Evolutionary conservation across 1,284 basidiomycete species (phyloP).

Genomic region (Abortiporus biennis): DNA sequence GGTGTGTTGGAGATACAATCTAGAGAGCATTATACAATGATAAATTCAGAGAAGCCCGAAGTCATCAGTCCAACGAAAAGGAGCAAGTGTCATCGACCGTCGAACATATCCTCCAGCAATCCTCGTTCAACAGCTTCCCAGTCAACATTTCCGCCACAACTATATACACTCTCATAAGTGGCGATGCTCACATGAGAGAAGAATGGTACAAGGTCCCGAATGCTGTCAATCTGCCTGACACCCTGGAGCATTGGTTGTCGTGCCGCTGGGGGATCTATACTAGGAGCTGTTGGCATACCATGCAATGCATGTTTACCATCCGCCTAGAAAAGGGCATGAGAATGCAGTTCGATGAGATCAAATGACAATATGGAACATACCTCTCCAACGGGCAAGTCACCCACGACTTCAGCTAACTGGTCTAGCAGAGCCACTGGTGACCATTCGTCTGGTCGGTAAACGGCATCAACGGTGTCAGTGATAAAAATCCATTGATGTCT

Average conservation of each 20-base stretch:
- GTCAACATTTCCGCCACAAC: constrained; percentile 72
- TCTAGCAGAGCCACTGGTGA: constrained; percentile 87
- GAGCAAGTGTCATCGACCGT: constrained; percentile 59
- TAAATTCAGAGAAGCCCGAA: too few relatives aligned
- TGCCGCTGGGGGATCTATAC: constrained; percentile 32
- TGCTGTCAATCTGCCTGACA: constrained; percentile 70
- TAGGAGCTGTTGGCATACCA: constrained; percentile 15
- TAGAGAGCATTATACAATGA: too few relatives aligned
- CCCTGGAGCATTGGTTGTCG: constrained; percentile 69
- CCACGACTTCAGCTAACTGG: constrained; percentile 78
- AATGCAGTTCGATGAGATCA: not conserved
- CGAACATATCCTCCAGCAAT: constrained; percentile 84
- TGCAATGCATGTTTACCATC: constrained; percentile 9
- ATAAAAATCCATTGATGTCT: constrained; percentile 99
- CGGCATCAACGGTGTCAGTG: constrained; percentile 94
- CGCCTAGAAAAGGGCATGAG: constrained; percentile 1
- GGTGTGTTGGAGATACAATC: too few relatives aligned
- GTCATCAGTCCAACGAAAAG: not conserved
- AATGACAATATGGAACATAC: constrained; percentile 15
- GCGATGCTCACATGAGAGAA: constrained; percentile 85
- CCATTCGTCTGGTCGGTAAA: constrained; percentile 84
- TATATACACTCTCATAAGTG: constrained; percentile 87
- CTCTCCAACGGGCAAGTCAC: constrained; percentile 48
- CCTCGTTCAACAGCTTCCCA: constrained; percentile 83
- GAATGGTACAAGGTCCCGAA: constrained; percentile 80